Evolutionary conservation across 1,284 basidiomycete species (phyloP), one percentile per base, ranked within the genome.

Genomic region (Melampsora americana): DNA sequence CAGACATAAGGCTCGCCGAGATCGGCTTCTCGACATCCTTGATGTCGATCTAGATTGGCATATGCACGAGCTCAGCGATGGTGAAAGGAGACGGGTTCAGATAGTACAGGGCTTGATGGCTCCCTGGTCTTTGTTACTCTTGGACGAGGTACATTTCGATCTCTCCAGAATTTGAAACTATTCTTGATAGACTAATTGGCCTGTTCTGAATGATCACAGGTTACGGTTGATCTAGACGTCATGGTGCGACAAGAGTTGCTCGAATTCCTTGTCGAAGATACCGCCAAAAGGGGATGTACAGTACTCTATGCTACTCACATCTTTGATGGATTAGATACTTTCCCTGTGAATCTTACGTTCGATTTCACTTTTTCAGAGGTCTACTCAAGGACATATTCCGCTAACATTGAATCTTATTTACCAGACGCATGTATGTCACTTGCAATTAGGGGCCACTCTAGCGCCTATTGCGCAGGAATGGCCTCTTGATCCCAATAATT

Each of bases 161-260:
- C 53, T 7, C 20, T 44, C 1, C 32, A 28, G 6, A 12, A n/a
- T 48, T 26, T 12, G 26, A 23, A 30, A 2, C 11, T 59, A 7
- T 16, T 30, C 12, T 28, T 28, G 30, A 16, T 30, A 6, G 16
- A 14, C 76, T 61, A 12, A 56, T 26, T 39, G n/a, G n/a, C 16
- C 28, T 59, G 5, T 61, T 59, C 23, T 28, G 32, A 39, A 26
- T 35, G 0, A 42, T n/a, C 56, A n/a, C 68, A 85, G 91, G 92
- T 98, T 69, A 99, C 95, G 0, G 96, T 99, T 44, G 96, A 99
- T 83, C 86, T 99, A n/a, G 96, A 99, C 80, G 95, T 98, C 6
- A 88, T 98, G 53, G 96, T 99, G 60, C 89, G 96, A 64, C 89
- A 92, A 69, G 92, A 96, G 78, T 85, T 99, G 28, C 87, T 99